Percentiles rank a stretch among this genome's conserved stretches.
These are phyloP conservation scores for Crithidia acanthocephali DNA, from an alignment of 208 protist species.

Conservation along the genomic window DNA sequence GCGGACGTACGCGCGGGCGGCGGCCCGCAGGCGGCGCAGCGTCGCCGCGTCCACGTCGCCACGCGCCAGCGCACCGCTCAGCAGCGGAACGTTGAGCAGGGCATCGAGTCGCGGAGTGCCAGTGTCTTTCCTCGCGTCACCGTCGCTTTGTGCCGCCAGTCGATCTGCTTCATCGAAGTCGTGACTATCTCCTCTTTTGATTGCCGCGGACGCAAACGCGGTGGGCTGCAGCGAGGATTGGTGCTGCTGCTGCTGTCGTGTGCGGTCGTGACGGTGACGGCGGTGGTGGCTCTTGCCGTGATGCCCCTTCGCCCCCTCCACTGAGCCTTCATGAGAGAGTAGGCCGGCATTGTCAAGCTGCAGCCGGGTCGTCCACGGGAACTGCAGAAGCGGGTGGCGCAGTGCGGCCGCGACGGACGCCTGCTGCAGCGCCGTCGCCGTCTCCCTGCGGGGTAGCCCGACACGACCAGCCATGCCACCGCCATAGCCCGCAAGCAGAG, in stretches of 20 bases:
- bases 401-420: not conserved
- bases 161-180: too few species aligned
- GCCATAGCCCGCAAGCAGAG: too few species aligned
- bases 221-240: not conserved
- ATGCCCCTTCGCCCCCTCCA: too few species aligned
- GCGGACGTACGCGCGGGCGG: slow-evolving; percentile 9
- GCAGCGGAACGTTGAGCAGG: slow-evolving; percentile 3
- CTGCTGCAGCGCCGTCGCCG: not conserved
- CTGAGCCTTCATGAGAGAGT: not conserved
- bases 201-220: not conserved
- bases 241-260: not conserved
- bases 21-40: slow-evolving; percentile 16
- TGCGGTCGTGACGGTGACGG: slow-evolving; percentile 3
- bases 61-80: slow-evolving; percentile 14
- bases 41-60: slow-evolving; percentile 14
- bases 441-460: too few species aligned
- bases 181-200: too few species aligned
- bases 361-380: slow-evolving; percentile 6
- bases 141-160: too few species aligned
- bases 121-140: too few species aligned
- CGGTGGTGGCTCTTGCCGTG: not conserved
- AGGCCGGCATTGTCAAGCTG: not conserved
- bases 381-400: slow-evolving; percentile 11
- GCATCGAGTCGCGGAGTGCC: not conserved
- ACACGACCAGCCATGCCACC: too few species aligned